Conservation (phyloP, 1,284 basidiomycete species). For the Apiotrichum siamense region DNA sequence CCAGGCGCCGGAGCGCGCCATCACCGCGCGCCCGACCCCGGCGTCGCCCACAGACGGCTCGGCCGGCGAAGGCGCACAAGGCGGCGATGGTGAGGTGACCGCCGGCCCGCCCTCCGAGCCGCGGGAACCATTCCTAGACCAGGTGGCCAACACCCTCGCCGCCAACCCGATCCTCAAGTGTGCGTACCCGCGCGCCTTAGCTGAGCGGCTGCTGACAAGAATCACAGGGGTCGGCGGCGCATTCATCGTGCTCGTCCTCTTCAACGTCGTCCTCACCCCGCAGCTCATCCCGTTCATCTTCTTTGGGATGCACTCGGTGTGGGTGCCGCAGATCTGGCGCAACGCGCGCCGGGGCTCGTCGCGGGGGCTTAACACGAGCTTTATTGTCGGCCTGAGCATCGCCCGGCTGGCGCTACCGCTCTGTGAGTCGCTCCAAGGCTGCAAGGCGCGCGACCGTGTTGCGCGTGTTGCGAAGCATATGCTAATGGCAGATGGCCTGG, state of each 20-base stretch:
- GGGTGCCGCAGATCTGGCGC: slow-evolving; percentile 76
- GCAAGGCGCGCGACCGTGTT: no score
- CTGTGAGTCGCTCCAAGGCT: slow-evolving; percentile 58
- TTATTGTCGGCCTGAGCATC: slow-evolving; percentile 69
- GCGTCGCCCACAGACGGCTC: neutral
- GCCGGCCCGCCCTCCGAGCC: neutral
- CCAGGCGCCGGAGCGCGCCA: slow-evolving; percentile 65
- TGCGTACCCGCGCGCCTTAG: neutral
- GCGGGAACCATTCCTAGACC: neutral
- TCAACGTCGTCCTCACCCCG: slow-evolving; percentile 67
- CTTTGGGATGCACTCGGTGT: slow-evolving; percentile 65
- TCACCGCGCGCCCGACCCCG: neutral
- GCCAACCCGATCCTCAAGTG: slow-evolving; percentile 5
- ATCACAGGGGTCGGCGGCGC: slow-evolving; percentile 5
- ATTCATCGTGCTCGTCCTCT: slow-evolving; percentile 60
- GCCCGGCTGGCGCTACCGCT: slow-evolving; percentile 65
- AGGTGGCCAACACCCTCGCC: neutral
- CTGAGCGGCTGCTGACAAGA: neutral
- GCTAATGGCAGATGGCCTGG: slow-evolving; percentile 61
- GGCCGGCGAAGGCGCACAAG: neutral
- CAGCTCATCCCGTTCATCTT: slow-evolving; percentile 65
- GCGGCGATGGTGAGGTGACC: neutral
- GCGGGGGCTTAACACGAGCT: slow-evolving; percentile 62
- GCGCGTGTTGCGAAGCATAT: no score
- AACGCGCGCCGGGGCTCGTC: slow-evolving; percentile 64